These are phyloP conservation scores for Rutidosis leptorrhynchoides DNA, from an alignment of 129 eudicot species.

Conservation along the genomic window DNA sequence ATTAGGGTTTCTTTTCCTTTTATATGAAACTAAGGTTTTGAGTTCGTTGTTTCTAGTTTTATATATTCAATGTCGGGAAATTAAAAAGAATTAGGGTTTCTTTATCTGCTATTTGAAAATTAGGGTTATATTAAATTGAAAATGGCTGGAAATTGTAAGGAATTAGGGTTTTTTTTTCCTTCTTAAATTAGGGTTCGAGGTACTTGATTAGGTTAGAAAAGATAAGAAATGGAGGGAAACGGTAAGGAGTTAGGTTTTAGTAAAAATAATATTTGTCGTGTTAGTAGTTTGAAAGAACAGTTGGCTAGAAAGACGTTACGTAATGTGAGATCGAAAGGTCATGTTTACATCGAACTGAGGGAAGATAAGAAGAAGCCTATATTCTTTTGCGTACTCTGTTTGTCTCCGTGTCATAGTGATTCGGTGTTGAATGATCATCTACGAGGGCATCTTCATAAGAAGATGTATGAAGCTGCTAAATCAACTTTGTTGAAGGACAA, in stretches of 20 bases:
- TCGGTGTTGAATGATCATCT: conserved; percentile 66
- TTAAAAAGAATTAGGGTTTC: background rate
- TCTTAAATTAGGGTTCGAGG: background rate
- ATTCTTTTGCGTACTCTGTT: conserved; percentile 78
- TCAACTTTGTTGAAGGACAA: conserved; percentile 68
- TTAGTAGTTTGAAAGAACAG: conserved; percentile 57
- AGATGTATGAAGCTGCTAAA: conserved; percentile 63
- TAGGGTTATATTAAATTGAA: background rate
- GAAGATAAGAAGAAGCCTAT: conserved; percentile 74
- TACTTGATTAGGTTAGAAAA: background rate
- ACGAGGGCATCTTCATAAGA: conserved; percentile 63
- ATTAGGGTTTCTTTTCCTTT: background rate
- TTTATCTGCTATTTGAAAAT: background rate
- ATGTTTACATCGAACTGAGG: conserved; percentile 76
- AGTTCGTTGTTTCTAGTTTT: background rate
- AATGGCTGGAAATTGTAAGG: background rate
- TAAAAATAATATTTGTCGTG: conserved; percentile 17
- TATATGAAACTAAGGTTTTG: background rate
- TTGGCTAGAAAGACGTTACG: conserved; percentile 52
- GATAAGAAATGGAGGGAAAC: conserved; percentile 41
- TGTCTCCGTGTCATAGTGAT: conserved; percentile 79
- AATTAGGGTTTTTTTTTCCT: background rate
- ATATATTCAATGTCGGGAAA: background rate
- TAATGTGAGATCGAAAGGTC: conserved; percentile 70
- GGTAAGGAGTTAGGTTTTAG: conserved; percentile 56